A percentile compares a stretch with the other conserved stretches of the same genome.
phyloP scores from a whole-genome alignment of 805 yeast species.

The Saturnispora besseyi region DNA sequence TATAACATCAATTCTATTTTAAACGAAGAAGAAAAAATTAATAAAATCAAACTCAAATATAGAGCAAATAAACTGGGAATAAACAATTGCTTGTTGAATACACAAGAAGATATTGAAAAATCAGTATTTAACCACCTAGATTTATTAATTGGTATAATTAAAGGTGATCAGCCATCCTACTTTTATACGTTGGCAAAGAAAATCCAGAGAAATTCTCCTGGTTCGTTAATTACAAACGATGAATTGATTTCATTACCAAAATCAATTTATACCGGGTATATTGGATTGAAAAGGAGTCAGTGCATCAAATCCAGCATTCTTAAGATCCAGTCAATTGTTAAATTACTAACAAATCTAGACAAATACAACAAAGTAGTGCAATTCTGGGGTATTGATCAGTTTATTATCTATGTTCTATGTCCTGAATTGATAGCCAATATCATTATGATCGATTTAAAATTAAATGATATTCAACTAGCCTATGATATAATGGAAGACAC shows the following conservation, averaged over 20 bases:
- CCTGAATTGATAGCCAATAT: slow-evolving; percentile 51
- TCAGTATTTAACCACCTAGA: slow-evolving; percentile 8
- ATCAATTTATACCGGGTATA: slow-evolving; percentile 47
- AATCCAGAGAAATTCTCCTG: slow-evolving; percentile 30
- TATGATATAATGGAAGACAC: slow-evolving; percentile 40
- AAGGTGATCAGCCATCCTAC: slow-evolving; percentile 36
- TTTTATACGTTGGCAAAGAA: slow-evolving; percentile 44
- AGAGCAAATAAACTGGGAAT: slow-evolving; percentile 10
- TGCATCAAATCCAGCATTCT: not conserved
- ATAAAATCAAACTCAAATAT: slow-evolving; percentile 15
- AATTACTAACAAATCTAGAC: slow-evolving; percentile 22
- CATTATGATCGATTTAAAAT: slow-evolving; percentile 38
- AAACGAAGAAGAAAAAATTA: slow-evolving; percentile 6
- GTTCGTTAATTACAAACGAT: slow-evolving; percentile 35
- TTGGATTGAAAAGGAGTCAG: slow-evolving; percentile 41
- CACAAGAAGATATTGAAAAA: slow-evolving; percentile 3
- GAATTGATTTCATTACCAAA: slow-evolving; percentile 42
- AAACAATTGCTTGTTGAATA: slow-evolving; percentile 11
- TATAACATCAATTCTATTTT: not conserved
- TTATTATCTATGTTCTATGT: slow-evolving; percentile 49
- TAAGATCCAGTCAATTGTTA: not conserved
- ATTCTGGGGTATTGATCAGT: slow-evolving; percentile 55
- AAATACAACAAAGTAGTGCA: slow-evolving; percentile 36
- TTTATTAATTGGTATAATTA: slow-evolving; percentile 18
- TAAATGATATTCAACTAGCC: slow-evolving; percentile 32